phyloP scores from a whole-genome alignment of 176 grass and related monocot genomes.

The Coix lacrymajobi region DNA sequence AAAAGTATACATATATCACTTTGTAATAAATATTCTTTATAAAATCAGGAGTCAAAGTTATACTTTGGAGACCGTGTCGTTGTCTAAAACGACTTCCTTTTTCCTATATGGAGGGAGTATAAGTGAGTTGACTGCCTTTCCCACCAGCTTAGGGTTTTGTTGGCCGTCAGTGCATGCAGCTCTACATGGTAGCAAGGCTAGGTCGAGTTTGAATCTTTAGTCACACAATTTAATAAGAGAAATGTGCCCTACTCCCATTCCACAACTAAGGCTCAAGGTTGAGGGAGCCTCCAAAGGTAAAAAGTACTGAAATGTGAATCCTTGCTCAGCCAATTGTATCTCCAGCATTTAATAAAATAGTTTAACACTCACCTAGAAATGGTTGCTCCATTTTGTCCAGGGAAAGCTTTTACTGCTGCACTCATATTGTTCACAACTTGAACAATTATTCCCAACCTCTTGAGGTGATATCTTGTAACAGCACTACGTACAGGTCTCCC shows the following conservation, averaged over 20 bases:
- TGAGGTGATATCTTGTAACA: conserved; percentile 89
- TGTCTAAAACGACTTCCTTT: too few relatives aligned
- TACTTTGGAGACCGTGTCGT: too few relatives aligned
- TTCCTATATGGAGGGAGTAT: too few relatives aligned
- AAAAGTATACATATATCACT: too few relatives aligned
- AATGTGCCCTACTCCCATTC: neutral
- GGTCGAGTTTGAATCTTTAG: neutral
- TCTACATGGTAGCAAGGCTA: neutral
- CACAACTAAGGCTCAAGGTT: neutral
- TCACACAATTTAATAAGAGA: neutral
- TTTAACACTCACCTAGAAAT: conserved; percentile 41
- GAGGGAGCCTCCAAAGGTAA: neutral
- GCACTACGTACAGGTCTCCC: conserved; percentile 59
- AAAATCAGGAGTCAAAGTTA: too few relatives aligned
- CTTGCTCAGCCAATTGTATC: neutral
- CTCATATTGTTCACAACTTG: conserved; percentile 59
- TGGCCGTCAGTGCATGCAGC: neutral
- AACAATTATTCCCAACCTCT: conserved; percentile 67
- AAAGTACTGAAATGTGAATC: neutral
- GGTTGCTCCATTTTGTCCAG: conserved; percentile 44
- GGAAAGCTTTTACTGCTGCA: conserved; percentile 45
- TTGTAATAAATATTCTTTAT: too few relatives aligned
- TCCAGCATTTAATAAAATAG: conserved; percentile 2
- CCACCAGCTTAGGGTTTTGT: neutral
- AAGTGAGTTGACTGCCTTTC: neutral